Base-by-base conservation (phyloP, 2,329 filamentous ascomycete species). In the Ceratocystis lukuohia region DNA sequence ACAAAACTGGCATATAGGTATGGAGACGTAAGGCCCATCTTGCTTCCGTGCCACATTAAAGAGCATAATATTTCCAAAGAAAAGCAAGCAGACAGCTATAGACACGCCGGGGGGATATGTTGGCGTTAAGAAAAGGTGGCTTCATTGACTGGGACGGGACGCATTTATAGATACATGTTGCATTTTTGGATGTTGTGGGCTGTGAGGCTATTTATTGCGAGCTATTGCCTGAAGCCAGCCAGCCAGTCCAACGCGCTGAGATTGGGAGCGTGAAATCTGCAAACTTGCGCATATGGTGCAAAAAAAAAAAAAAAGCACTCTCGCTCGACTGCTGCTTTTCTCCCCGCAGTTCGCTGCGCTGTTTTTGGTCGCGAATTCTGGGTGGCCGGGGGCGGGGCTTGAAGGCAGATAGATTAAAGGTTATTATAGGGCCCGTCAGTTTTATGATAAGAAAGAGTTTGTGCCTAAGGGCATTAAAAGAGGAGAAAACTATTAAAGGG, bases 1-100 rank as follows among this genome's bases (percentile, higher is more conserved):
- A 33, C 53, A 57, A 57, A 22, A 57, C 12, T 57, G 53, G n/a
- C 53, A 57, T 30, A 57, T 57, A 57, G 53, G 22, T n/a, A 57
- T 33, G 12, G 4, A n/a, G 22, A 33, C 17, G n/a, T 56, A 25
- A 57, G 28, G 28, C 53, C 22, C 22, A 57, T 33, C 53, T 33
- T 57, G 53, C 30, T 28, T 28, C 53, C 53, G 53, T 57, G 53
- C 53, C 53, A 57, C 53, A 57, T 33, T 57, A 57, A 25, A 57
- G 53, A 28, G 53, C 53, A 57, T 30, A 17, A 17, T 57, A 30
- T 33, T 57, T 57, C 25, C n/a, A 12, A 28, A 30, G 28, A n/a
- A 57, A 28, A 57, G 10, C 37, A 41, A 17, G 1, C 53, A 57
- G 10, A 57, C 12, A 25, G 25, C 25, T 33, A n/a, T 25, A 57